Evolutionary conservation across 2,329 filamentous ascomycete genomes (phyloP).

Genomic region (Dryadomyces sulphureus): DNA sequence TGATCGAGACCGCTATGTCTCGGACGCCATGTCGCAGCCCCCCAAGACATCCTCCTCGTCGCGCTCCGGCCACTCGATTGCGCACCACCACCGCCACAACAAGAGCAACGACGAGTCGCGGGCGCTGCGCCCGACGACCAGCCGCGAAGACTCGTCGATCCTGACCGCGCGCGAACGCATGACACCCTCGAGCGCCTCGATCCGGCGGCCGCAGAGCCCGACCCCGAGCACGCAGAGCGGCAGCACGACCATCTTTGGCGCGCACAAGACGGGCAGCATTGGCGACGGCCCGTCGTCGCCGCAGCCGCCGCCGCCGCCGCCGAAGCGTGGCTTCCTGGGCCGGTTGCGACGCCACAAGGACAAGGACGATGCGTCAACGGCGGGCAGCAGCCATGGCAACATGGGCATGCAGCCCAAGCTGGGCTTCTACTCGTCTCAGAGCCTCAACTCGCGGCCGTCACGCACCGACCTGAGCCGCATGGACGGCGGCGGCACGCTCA

Average conservation of each 20-base stretch:
- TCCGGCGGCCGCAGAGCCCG: slow-evolving; percentile 58
- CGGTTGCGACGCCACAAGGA: slow-evolving; percentile 43
- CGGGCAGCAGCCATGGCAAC: not conserved
- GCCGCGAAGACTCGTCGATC: slow-evolving; percentile 54
- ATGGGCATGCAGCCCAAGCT: slow-evolving; percentile 26
- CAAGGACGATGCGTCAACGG: slow-evolving; percentile 22
- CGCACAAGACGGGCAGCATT: slow-evolving; percentile 28
- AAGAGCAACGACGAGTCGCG: slow-evolving; percentile 53
- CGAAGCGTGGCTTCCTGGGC: slow-evolving; percentile 33
- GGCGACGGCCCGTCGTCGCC: slow-evolving; percentile 44
- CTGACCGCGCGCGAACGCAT: slow-evolving; percentile 40
- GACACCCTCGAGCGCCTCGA: slow-evolving; percentile 20
- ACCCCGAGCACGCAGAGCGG: slow-evolving; percentile 57
- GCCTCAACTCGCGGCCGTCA: slow-evolving; percentile 35
- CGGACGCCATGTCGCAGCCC: slow-evolving; percentile 29
- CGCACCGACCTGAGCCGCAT: slow-evolving; percentile 28
- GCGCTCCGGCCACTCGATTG: slow-evolving; percentile 42
- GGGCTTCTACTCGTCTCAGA: slow-evolving; percentile 36
- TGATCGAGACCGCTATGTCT: slow-evolving; percentile 52
- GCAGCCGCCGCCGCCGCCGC: slow-evolving; percentile 32
- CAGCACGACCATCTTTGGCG: slow-evolving; percentile 19
- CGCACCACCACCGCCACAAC: slow-evolving; percentile 48
- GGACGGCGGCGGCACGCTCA: slow-evolving; percentile 13
- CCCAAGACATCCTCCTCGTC: slow-evolving; percentile 50
- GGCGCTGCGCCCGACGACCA: slow-evolving; percentile 54